phyloP scores from a whole-genome alignment of 805 yeast species.

The Ogataea corticis region DNA sequence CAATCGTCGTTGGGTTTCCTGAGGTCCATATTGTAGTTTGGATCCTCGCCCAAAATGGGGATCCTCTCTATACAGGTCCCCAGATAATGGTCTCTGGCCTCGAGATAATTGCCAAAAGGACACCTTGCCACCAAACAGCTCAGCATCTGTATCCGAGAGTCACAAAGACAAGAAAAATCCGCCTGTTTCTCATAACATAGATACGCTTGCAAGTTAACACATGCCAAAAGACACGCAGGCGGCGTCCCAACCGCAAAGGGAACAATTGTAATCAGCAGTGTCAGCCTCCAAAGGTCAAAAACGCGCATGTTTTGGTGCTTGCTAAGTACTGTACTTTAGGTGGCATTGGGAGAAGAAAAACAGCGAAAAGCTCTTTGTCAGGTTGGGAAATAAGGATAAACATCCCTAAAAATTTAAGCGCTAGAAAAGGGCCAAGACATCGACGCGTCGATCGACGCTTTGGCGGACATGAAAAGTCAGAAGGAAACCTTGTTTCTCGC shows the following conservation, averaged over 20 bases:
- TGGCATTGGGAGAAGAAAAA: background rate
- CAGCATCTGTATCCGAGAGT: conserved; percentile 26
- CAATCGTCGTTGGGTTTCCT: no score
- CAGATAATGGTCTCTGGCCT: conserved; percentile 50
- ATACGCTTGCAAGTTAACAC: conserved; percentile 21
- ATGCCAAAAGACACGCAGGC: conserved; percentile 28
- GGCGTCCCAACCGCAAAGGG: conserved; percentile 19
- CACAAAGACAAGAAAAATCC: conserved; percentile 41
- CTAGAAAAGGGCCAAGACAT: background rate
- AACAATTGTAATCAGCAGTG: background rate
- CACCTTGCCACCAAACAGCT: conserved; percentile 44
- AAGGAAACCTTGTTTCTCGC: no score
- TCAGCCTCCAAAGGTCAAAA: background rate
- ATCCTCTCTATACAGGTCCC: conserved; percentile 48
- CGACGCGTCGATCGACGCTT: conserved; percentile 3
- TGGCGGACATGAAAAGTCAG: no score
- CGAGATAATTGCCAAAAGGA: conserved; percentile 42
- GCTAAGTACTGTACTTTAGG: background rate
- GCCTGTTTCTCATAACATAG: conserved; percentile 20
- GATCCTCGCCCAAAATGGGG: conserved; percentile 22
- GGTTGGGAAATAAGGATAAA: background rate
- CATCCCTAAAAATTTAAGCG: background rate
- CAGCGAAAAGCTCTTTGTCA: background rate
- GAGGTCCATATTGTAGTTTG: conserved; percentile 23
- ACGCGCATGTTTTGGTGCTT: background rate